Base-by-base conservation (phyloP, 169 alveolate genomes). In the Blepharisma undulans region DNA sequence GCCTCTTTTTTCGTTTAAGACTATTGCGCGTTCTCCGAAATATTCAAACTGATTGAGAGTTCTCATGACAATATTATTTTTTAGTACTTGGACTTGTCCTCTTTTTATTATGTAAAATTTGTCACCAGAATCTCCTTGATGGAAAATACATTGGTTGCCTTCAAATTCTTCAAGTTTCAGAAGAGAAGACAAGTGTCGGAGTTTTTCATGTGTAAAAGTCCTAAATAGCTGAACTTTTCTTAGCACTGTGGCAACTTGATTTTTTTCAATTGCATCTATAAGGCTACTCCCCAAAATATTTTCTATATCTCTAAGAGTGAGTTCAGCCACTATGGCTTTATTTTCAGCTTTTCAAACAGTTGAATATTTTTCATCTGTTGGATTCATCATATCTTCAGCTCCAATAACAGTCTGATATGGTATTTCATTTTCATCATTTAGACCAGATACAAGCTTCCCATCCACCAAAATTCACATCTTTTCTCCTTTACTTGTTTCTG, bases 1-100 rank as follows among this genome's bases (percentile, higher is more conserved):
- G 10, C 78, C 27, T n/a, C 90, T 29, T 30, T 33, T 76, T 74
- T 79, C 92, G 71, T 86, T 32, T 22, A 91, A 91, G 29, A 91
- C 29, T 4, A 91, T 29, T 21, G 90, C 66, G 61, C 92, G 71
- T 30, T 87, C 92, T 21, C 94, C 94, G 60, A 91, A 91, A 48
- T 59, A 87, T 25, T 91, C 91, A 21, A 90, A 80, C 14, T 87
- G 61, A n/a, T 27, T 29, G 16, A 86, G 27, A 1, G 84, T 86
- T 79, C 92, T 76, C n/a, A 88, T 88, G 14, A 76, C 27, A 25
- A 22, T 32, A n/a, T 76, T 22, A 48, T 88, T 48, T 34, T 88
- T 76, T 8, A 34, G 6, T 6, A 88, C 60, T 8, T 77, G 78
- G 8, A 84, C 77, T 8, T 22, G 25, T 12, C 89, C 89, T 25